These are phyloP conservation scores for Straminergon stramineum DNA, from an alignment of 225 moss, liverwort and hornwort species.

Conservation along the genomic window DNA sequence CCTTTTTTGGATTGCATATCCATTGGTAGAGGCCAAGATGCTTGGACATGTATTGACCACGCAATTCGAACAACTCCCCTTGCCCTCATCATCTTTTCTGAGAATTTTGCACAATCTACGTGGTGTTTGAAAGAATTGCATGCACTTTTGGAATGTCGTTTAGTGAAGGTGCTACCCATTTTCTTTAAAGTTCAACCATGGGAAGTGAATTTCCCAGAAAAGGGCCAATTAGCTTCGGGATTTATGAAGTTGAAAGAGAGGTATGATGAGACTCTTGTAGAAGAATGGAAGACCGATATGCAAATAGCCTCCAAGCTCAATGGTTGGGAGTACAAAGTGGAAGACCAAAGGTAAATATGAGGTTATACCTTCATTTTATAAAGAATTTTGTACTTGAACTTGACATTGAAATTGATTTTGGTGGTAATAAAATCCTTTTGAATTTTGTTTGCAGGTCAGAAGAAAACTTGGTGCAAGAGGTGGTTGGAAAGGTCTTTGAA, in stretches of 20 bases:
- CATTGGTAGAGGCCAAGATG: neutral
- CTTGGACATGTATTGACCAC: neutral
- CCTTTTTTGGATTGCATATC: neutral
- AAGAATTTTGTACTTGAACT: neutral
- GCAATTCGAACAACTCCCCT: neutral
- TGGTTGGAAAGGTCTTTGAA: neutral
- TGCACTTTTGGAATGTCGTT: neutral
- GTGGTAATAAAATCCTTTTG: too few species aligned
- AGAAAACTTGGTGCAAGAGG: neutral
- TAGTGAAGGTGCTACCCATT: neutral
- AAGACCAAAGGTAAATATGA: neutral
- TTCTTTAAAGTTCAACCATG: neutral
- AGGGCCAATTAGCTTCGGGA: accelerated
- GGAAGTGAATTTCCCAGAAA: neutral
- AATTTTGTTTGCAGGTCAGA: neutral
- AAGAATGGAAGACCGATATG: neutral
- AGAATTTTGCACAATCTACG: neutral
- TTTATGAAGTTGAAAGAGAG: neutral
- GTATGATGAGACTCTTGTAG: accelerated
- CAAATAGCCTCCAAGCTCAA: neutral
- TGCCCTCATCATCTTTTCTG: neutral
- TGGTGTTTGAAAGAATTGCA: neutral
- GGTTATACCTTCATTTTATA: accelerated
- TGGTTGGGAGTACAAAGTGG: neutral
- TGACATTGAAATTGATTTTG: too few species aligned